Percentiles rank a stretch among this genome's conserved stretches.
Conservation (phyloP, 805 yeast genomes). For the Candida cerambycidarum region DNA sequence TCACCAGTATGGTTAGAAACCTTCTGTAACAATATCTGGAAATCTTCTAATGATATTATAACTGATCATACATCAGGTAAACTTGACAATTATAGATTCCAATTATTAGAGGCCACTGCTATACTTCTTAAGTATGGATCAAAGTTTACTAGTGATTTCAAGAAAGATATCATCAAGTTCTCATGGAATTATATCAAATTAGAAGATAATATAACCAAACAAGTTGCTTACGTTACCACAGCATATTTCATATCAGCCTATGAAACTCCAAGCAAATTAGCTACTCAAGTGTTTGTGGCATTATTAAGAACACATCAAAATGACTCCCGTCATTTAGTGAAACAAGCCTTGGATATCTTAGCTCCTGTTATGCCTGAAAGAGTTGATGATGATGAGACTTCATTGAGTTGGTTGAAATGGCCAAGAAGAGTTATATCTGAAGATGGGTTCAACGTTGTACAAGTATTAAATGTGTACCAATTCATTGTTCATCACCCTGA, state of each 20-base stretch:
- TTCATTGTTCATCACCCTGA: conserved; percentile 85
- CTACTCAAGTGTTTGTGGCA: conserved; percentile 90
- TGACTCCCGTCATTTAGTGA: conserved; percentile 80
- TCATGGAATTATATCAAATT: conserved; percentile 91
- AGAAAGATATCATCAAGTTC: conserved; percentile 87
- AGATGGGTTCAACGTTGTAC: conserved; percentile 82
- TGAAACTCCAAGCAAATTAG: conserved; percentile 86
- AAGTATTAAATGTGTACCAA: conserved; percentile 84
- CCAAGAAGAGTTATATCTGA: conserved; percentile 90
- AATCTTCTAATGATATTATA: conserved; percentile 52
- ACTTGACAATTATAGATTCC: conserved; percentile 72
- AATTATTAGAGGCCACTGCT: conserved; percentile 78
- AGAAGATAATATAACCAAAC: conserved; percentile 86
- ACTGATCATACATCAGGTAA: conserved; percentile 61
- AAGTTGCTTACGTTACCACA: conserved; percentile 88
- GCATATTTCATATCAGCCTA: conserved; percentile 82
- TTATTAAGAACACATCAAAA: conserved; percentile 78
- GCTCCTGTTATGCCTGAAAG: conserved; percentile 84
- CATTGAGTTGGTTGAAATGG: conserved; percentile 85
- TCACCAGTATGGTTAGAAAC: conserved; percentile 62
- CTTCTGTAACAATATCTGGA: conserved; percentile 73
- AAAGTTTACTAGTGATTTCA: conserved; percentile 51
- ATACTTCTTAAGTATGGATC: conserved; percentile 71
- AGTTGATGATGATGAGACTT: conserved; percentile 53
- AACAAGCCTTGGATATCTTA: conserved; percentile 81